Evolutionary conservation across 2,329 filamentous ascomycete genomes (phyloP), one percentile per base, ranked within the genome.

Genomic region (Eurotiales sp.): DNA sequence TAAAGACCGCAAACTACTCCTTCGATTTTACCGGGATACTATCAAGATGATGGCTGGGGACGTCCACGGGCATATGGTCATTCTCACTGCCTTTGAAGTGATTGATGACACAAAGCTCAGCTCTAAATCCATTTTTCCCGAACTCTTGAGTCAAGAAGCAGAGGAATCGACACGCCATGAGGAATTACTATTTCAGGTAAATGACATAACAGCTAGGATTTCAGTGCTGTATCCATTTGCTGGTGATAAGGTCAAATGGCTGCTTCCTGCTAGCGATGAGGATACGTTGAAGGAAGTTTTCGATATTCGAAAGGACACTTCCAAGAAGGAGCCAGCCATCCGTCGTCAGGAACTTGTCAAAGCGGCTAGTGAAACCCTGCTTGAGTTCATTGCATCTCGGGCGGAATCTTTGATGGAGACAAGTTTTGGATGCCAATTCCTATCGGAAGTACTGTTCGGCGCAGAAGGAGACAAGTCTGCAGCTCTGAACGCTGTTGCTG

Each of bases 51-150:
- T 99, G 82, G 88, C 90, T 2, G 84, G 82, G 43, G 92, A 99
- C 64, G 69, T 78, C 6, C 72, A 91, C 62, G 93, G 84, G 1
- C 90, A 96, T 64, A 78, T 86, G 56, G 81, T 97, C 49, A 82
- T 99, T 29, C 78, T 97, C 50, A 80, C 90, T 1, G 89, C 90
- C 1, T 90, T 91, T 66, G 93, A 97, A 62, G 85, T 96, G 44
- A 84, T 96, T 44, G 93, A 99, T 61, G 93, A 99, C 67, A 99
- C 93, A 8, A 91, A 95, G 58, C 78, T 96, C 63, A 88, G 84
- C 3, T 79, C 84, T 46, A 97, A 95, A 73, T 79, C 87, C 27
- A 87, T 99, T 58, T 90, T 96, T 70, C 79, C 88, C 0, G 92
- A 97, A 69, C 77, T 99, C 11, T 73, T 96, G 15, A 88, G 85